A percentile compares a stretch with the other conserved stretches of the same genome.
Conservation (phyloP, 768 basidiomycete species). For the Boletellus emodensis region DNA sequence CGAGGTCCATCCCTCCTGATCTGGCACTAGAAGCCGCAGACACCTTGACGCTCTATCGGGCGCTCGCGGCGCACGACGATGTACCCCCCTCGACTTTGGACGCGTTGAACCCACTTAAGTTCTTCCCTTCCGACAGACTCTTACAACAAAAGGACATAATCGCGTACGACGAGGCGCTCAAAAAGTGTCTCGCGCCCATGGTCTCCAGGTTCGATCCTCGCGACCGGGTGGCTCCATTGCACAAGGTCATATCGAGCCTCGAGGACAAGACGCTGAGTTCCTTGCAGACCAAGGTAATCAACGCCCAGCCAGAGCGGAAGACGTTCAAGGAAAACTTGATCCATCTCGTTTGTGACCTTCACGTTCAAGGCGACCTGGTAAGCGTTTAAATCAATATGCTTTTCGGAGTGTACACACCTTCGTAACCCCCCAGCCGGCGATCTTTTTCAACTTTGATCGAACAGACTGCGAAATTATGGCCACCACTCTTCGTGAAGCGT, state of each 20-base stretch:
- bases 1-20: slow-evolving; percentile 51
- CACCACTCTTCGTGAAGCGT: slow-evolving; percentile 28
- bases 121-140: slow-evolving; percentile 40
- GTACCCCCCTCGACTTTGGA: slow-evolving; percentile 20
- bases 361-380: slow-evolving; percentile 51
- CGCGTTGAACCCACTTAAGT: slow-evolving; percentile 39
- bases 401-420: background rate
- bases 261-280: slow-evolving; percentile 35
- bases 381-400: slow-evolving; percentile 14
- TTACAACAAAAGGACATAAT: slow-evolving; percentile 60
- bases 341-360: slow-evolving; percentile 53
- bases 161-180: slow-evolving; percentile 52
- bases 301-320: slow-evolving; percentile 29
- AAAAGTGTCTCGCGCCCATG: slow-evolving; percentile 38
- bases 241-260: slow-evolving; percentile 38
- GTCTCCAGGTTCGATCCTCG: slow-evolving; percentile 35
- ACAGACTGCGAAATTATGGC: slow-evolving; percentile 55
- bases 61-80: slow-evolving; percentile 32
- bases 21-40: slow-evolving; percentile 61
- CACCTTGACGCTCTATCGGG: slow-evolving; percentile 47
- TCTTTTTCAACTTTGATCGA: slow-evolving; percentile 67
- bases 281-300: slow-evolving; percentile 23
- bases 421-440: slow-evolving; percentile 46
- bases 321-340: slow-evolving; percentile 45
- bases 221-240: slow-evolving; percentile 31